Evolutionary conservation across 2,329 filamentous ascomycete species (phyloP), one percentile per base, ranked within the genome.

Genomic region (Nannizzia gypsea): DNA sequence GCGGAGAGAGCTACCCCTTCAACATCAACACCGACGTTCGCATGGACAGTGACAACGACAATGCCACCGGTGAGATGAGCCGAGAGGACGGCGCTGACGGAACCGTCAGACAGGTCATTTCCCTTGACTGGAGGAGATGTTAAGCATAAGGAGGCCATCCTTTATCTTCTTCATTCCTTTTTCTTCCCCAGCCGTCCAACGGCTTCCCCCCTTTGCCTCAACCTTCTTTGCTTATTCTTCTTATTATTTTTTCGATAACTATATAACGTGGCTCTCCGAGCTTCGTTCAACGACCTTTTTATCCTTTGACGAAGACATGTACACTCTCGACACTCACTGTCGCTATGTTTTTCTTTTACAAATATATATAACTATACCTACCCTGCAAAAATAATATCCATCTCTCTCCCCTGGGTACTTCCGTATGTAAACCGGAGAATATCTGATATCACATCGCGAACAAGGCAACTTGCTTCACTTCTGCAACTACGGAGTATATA

Each of bases 1-100:
- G 54, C 34, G 54, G 54, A 13, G 15, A 15, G 13, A 38, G 31
- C 17, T 24, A 56, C 31, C 54, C 34, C 20, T 56, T 56, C 54
- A 56, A 56, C 34, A 40, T 56, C 31, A 56, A 56, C 54, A 40
- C 54, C 36, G 54, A 56, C 6, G 54, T 56, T 42, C 54, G 54
- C n/a, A 38, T 56, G 31, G 36, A 38, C 54, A 42, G 22, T 24
- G 54, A 40, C 31, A 56, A 31, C 34, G 54, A 40, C 15, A 40
- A 38, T 40, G 31, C 34, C 54, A 38, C 11, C 17, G 54, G 54
- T 15, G 54, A 56, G 36, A 56, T 56, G 54, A 56, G 54, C 54
- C 34, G 54, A 13, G 54, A 56, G 31, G 54, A 56, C 22, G 48
- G 48, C 2, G 31, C 36, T 17, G 36, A 56, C 20, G 54, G 54